Percentiles rank a stretch among this genome's conserved stretches.
These are phyloP conservation scores for Penicillium sp. DNA, from an alignment of 2,329 filamentous ascomycete genomes.

Conservation along the genomic window DNA sequence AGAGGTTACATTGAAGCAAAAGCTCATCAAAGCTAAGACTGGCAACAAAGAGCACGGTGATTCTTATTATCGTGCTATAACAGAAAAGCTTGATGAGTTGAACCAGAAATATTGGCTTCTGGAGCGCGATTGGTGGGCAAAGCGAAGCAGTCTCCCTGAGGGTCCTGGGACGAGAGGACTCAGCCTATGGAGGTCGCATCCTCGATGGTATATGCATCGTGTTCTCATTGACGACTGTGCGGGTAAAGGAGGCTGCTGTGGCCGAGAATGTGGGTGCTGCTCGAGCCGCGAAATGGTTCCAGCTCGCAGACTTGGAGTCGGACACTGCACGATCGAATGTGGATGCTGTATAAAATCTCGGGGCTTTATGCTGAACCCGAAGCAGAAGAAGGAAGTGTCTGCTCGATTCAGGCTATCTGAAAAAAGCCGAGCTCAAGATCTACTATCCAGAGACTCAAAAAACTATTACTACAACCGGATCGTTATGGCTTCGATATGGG, in stretches of 20 bases:
- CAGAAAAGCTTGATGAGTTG: background rate
- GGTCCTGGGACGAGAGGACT: background rate
- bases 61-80: background rate
- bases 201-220: conserved; percentile 5
- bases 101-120: background rate
- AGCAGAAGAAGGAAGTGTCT: background rate
- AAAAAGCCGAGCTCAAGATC: too few relatives aligned
- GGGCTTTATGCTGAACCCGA: background rate
- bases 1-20: too few relatives aligned
- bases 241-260: background rate
- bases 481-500: too few relatives aligned
- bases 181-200: conserved; percentile 1
- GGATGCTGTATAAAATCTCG: background rate
- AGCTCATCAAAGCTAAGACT: too few relatives aligned
- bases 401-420: background rate
- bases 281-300: background rate
- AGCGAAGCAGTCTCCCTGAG: background rate
- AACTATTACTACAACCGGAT: too few relatives aligned
- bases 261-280: conserved; percentile 1
- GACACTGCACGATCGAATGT: conserved; percentile 7
- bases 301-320: background rate
- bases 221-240: conserved; percentile 2
- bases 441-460: background rate
- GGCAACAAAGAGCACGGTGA: background rate
- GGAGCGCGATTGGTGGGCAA: background rate